Evolutionary conservation across 1,139 yeast genomes (phyloP).

Genomic region (Yamadazyma triangularis): DNA sequence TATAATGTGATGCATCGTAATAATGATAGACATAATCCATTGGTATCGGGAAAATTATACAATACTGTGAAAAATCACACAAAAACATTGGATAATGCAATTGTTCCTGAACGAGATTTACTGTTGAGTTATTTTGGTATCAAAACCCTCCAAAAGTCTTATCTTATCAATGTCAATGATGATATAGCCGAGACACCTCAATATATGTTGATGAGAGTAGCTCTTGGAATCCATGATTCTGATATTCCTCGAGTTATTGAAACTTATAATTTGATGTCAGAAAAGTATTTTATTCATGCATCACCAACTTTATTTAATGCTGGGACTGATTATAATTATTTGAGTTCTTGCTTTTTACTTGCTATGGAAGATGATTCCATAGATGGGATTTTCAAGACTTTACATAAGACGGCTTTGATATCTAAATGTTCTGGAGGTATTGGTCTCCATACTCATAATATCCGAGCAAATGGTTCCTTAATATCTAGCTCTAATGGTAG

Average conservation of each 20-base stretch:
- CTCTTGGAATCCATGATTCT: slow-evolving; percentile 47
- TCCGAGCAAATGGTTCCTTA: slow-evolving; percentile 46
- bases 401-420: slow-evolving; percentile 51
- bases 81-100: slow-evolving; percentile 31
- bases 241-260: slow-evolving; percentile 39
- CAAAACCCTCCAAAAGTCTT: slow-evolving; percentile 48
- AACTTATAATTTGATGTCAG: slow-evolving; percentile 50
- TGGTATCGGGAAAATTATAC: slow-evolving; percentile 16
- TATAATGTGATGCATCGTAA: slow-evolving; percentile 13
- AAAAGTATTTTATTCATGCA: slow-evolving; percentile 49
- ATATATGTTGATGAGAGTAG: slow-evolving; percentile 46
- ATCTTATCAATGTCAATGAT: slow-evolving; percentile 34
- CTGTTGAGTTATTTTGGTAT: slow-evolving; percentile 48
- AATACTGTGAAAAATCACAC: slow-evolving; percentile 27
- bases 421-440: slow-evolving; percentile 60
- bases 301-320: slow-evolving; percentile 54
- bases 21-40: slow-evolving; percentile 7
- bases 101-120: slow-evolving; percentile 35
- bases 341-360: slow-evolving; percentile 53
- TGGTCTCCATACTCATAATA: slow-evolving; percentile 53
- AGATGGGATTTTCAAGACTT: slow-evolving; percentile 53
- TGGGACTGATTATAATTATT: slow-evolving; percentile 43
- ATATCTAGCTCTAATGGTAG: slow-evolving; percentile 53
- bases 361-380: slow-evolving; percentile 59
- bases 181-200: slow-evolving; percentile 48